Evolutionary conservation across 805 yeast species (phyloP), one percentile per base, ranked within the genome.

Genomic region (Millerago galiae): DNA sequence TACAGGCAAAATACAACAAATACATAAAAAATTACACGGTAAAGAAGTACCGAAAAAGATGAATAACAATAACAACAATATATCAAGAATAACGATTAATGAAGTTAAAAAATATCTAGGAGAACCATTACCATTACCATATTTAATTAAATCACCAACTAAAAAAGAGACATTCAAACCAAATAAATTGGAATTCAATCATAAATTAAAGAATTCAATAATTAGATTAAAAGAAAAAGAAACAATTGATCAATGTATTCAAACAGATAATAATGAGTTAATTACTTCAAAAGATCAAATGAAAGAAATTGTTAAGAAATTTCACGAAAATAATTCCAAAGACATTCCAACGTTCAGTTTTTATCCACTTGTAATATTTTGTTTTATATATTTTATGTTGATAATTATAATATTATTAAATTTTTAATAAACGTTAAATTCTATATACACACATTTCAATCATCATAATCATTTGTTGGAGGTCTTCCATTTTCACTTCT

Each of bases 391-490:
- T 21, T 21, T 21, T 21, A 21, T 21, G 24, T 21, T 12, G 15
- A 31, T 31, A 16, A 14, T 11, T 16, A 28, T 16, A 21, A 24
- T 6, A 31, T 14, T 9, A 21, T 21, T 21, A 21, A 21, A 21
- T 21, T 21, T 21, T 21, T 21, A 21, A 21, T 21, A 21, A 21
- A 21, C 24, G 24, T 21, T 21, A n/a, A 9, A 13, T 29, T 29
- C 31, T 29, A 29, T 25, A 34, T 29, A 29, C 29, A 34, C 14
- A 28, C 28, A 33, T 25, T 37, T 60, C 53, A 75, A 35, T 72
- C 74, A 56, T 89, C 95, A 63, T 89, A 93, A 66, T 93, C 98
- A 57, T 85, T 82, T 37, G 71, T 59, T 15, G 98, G 97, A 18
- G 98, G 97, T 37, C 75, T 75, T 4, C 81, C 80, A 58, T 81